Percentiles rank a stretch among this genome's conserved stretches.
These are phyloP conservation scores for Pulveroboletus sp. DNA, from an alignment of 768 basidiomycete species.

Conservation along the genomic window DNA sequence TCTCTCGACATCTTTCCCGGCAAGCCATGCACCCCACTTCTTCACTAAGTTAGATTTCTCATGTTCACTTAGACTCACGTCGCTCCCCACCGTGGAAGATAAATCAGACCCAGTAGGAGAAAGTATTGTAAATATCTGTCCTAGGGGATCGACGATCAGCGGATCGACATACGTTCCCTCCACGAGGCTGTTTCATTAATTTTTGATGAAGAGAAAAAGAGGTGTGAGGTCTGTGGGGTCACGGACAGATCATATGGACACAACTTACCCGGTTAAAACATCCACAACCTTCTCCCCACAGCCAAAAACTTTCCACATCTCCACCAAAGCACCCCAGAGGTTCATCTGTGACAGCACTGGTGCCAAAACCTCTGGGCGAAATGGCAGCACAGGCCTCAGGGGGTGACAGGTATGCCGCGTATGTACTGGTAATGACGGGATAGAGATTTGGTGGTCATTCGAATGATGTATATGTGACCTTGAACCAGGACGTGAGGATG, in stretches of 20 bases:
- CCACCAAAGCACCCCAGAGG: conserved; percentile 23
- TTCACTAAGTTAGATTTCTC: conserved; percentile 58
- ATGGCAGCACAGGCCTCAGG: conserved; percentile 7
- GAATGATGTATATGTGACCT: conserved; percentile 5
- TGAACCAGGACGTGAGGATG: conserved; percentile 22
- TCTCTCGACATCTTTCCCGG: conserved; percentile 59
- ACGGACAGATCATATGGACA: neutral
- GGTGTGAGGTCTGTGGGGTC: neutral
- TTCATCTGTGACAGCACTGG: conserved; percentile 16
- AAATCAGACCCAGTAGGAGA: conserved; percentile 6
- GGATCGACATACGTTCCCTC: conserved; percentile 26
- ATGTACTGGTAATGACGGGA: conserved; percentile 9
- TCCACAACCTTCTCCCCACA: conserved; percentile 21
- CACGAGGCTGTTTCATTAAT: conserved; percentile 13
- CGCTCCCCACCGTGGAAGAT: neutral
- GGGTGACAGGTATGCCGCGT: conserved; percentile 2
- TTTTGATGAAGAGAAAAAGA: neutral
- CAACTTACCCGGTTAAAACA: conserved; percentile 24
- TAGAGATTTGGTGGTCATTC: conserved; percentile 3
- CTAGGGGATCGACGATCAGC: conserved; percentile 23
- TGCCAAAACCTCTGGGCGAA: conserved; percentile 16
- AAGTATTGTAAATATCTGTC: conserved; percentile 26
- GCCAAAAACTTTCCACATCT: conserved; percentile 24
- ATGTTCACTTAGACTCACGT: conserved; percentile 14
- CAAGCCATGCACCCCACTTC: conserved; percentile 79